A percentile compares a stretch with the other conserved stretches of the same genome.
These are phyloP conservation scores for Artemisia annua DNA, from an alignment of 129 eudicot species.

Conservation along the genomic window DNA sequence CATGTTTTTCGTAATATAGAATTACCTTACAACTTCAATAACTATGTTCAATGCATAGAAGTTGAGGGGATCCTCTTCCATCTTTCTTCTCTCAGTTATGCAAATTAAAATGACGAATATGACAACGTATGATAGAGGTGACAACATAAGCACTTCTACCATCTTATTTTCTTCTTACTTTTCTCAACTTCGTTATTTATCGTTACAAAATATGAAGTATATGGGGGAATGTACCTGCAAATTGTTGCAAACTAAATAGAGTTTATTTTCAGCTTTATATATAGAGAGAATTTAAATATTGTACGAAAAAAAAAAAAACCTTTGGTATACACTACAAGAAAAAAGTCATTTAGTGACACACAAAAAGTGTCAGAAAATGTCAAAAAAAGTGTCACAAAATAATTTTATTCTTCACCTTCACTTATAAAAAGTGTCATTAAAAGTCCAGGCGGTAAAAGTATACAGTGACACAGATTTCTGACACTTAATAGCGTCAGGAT, in stretches of 20 bases:
- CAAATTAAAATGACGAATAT: conserved; percentile 44
- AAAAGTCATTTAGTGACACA: too few species aligned
- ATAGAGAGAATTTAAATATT: too few species aligned
- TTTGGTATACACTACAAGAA: too few species aligned
- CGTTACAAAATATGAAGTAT: conserved; percentile 34
- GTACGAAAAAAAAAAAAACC: too few species aligned
- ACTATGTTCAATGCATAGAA: conserved; percentile 46
- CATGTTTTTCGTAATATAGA: not conserved
- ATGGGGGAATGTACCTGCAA: conserved; percentile 78
- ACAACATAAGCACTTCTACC: conserved; percentile 28
- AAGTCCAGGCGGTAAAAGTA: too few species aligned
- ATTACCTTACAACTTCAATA: conserved; percentile 51
- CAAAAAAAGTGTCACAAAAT: too few species aligned
- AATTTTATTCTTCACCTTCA: too few species aligned
- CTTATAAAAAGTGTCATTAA: too few species aligned
- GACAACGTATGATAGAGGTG: conserved; percentile 39
- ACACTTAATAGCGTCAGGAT: too few species aligned
- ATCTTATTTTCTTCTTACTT: not conserved
- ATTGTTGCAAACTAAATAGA: not conserved
- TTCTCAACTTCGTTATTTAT: not conserved
- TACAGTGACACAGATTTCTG: too few species aligned
- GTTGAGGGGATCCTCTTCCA: conserved; percentile 57
- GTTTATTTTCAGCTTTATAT: not conserved
- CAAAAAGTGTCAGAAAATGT: too few species aligned
- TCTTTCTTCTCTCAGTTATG: conserved; percentile 41